Evolutionary conservation across 2,329 filamentous ascomycete genomes (phyloP), one percentile per base, ranked within the genome.

Genomic region (Claviceps spartinae): DNA sequence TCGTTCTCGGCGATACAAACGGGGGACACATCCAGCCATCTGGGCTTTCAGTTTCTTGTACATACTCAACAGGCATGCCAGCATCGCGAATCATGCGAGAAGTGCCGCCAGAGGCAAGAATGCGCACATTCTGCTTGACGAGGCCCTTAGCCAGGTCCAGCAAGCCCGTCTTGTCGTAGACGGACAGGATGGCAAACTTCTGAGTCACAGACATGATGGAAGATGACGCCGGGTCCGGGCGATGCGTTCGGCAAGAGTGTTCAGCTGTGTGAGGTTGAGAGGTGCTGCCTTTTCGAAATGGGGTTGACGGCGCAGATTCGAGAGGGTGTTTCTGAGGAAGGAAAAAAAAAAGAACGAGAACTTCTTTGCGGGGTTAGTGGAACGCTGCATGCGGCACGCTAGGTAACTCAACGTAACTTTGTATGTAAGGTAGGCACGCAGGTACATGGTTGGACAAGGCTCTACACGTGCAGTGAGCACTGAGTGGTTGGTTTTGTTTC

Each of bases 161-260:
- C 59, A 95, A 80, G 55, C 90, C 93, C 52, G 91, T 97, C 83
- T 98, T 98, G 79, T 98, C 88, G 68, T 93, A 97, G 75, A 97
- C 93, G 59, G 91, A 97, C 67, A 98, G 79, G 66, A 98, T 97
- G 60, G 93, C 93, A 76, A 78, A 79, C 65, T 78, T 75, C 66
- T 80, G 78, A 55, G 69, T 62, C 30, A 57, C 61, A 55, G 67
- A 62, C 68, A 70, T 71, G 58, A 56, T 64, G 58, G 55, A 55
- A 63, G 57, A 49, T 55, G 7, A 44, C 37, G 50, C 48, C 57
- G 54, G 16, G 36, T 20, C 48, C 40, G n/a, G 13, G 13, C 13
- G 38, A 37, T 22, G 18, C 8, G 24, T 22, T 14, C 8, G 16
- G 20, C 16, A 26, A 46, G 44, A 36, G 26, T 18, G 6, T 9